A percentile compares a stretch with the other conserved stretches of the same genome.
These are phyloP conservation scores for Fusarium coicis DNA, from an alignment of 2,329 filamentous ascomycete genomes.

Conservation along the genomic window DNA sequence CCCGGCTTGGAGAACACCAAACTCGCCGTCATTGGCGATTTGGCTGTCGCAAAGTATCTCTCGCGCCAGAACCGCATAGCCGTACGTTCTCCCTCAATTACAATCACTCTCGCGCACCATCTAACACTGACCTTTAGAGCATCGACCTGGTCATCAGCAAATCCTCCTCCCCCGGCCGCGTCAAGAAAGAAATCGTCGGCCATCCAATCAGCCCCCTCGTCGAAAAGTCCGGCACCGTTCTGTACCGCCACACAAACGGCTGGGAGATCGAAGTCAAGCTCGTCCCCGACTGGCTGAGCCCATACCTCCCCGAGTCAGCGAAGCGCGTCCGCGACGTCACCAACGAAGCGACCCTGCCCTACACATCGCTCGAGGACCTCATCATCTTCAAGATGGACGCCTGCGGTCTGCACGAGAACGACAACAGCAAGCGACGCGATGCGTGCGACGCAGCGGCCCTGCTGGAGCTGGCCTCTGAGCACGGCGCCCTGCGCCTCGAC, in stretches of 20 bases:
- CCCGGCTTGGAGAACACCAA: constrained; percentile 44
- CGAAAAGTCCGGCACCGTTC: constrained; percentile 41
- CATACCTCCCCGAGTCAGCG: constrained; percentile 42
- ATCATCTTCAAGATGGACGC: constrained; percentile 46
- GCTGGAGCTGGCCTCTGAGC: constrained; percentile 42
- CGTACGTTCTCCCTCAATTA: constrained; percentile 13
- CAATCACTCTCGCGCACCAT: accelerated
- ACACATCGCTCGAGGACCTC: constrained; percentile 43
- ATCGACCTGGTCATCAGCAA: constrained; percentile 47
- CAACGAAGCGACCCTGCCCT: constrained; percentile 36
- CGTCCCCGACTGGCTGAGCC: constrained; percentile 46
- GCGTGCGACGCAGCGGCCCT: constrained; percentile 42
- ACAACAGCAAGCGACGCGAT: constrained; percentile 42
- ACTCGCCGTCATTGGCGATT: constrained; percentile 44
- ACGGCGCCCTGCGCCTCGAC: constrained; percentile 39
- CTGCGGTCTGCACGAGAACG: constrained; percentile 43
- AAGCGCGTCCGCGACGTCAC: constrained; percentile 36
- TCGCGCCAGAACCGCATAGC: constrained; percentile 26
- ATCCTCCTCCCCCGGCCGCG: constrained; percentile 45
- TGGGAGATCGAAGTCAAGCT: constrained; percentile 47
- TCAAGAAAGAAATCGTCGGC: constrained; percentile 44
- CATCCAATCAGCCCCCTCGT: constrained; percentile 45
- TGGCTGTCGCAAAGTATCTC: constrained; percentile 44
- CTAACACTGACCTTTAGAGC: constrained; percentile 29
- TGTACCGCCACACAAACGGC: constrained; percentile 40